phyloP scores from a whole-genome alignment of 2,329 filamentous ascomycete genomes.

The Sarocladium strictum region DNA sequence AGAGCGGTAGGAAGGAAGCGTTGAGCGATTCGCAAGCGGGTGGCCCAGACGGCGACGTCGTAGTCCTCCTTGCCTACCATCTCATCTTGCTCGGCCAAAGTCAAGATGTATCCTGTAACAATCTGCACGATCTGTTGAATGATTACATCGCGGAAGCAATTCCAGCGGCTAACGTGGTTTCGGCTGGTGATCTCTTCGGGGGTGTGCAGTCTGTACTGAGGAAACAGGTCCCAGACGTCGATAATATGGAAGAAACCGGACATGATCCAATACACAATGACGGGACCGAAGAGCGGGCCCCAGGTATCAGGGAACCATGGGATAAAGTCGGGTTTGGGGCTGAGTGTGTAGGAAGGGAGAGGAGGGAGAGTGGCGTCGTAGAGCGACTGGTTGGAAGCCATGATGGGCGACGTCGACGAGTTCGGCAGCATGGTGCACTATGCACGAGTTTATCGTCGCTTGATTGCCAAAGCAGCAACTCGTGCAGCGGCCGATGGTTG shows the following conservation, averaged over 20 bases:
- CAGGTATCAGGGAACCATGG: conserved; percentile 76
- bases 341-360: conserved; percentile 73
- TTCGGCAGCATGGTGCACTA: conserved; percentile 3
- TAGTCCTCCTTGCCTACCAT: conserved; percentile 74
- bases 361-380: conserved; percentile 64
- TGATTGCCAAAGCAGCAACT: neutral
- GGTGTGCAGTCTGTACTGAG: conserved; percentile 89
- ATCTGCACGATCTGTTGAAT: conserved; percentile 90
- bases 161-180: conserved; percentile 78
- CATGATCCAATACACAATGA: conserved; percentile 81
- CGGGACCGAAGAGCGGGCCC: conserved; percentile 67
- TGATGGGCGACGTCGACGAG: conserved; percentile 25
- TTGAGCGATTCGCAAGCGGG: conserved; percentile 72
- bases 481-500: neutral
- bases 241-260: conserved; percentile 84
- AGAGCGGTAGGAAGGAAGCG: conserved; percentile 69
- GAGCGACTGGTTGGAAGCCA: conserved; percentile 45
- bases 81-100: conserved; percentile 66
- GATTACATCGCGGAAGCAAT: conserved; percentile 86
- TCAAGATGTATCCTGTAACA: conserved; percentile 59
- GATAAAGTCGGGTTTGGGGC: conserved; percentile 64
- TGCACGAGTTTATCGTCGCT: neutral
- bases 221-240: conserved; percentile 78
- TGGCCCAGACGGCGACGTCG: conserved; percentile 86
- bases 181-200: conserved; percentile 83